These are phyloP conservation scores for Macrophomina pseudophaseolina DNA, from an alignment of 2,329 filamentous ascomycete genomes.

Conservation along the genomic window DNA sequence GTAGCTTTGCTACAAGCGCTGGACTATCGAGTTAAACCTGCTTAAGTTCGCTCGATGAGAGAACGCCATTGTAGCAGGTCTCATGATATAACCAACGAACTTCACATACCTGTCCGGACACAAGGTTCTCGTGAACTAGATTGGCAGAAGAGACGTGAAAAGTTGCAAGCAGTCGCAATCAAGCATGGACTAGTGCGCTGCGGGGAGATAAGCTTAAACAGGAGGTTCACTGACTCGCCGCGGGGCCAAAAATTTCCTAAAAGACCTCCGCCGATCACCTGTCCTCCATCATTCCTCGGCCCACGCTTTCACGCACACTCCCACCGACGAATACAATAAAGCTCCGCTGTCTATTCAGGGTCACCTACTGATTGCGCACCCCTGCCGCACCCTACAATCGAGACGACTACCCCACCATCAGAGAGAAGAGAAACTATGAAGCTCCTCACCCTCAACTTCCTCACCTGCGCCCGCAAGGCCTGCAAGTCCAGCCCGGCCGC, in stretches of 20 bases:
- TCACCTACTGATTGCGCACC: not conserved
- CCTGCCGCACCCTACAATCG: no score
- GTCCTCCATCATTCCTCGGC: not conserved
- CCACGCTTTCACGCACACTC: not conserved
- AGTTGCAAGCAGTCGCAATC: not conserved
- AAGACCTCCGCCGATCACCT: not conserved
- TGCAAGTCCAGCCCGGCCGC: constrained; percentile 82
- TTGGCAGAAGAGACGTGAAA: no score
- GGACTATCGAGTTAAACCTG: no score
- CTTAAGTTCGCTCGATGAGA: no score
- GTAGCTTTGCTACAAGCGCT: no score
- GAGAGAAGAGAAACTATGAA: constrained; percentile 68
- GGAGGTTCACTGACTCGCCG: constrained; percentile 24
- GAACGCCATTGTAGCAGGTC: no score
- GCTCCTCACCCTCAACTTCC: constrained; percentile 91
- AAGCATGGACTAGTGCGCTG: constrained; percentile 11
- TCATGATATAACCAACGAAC: no score
- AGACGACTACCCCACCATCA: not conserved
- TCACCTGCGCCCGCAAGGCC: constrained; percentile 93
- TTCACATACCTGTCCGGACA: no score
- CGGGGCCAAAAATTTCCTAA: constrained; percentile 26
- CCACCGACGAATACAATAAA: not conserved
- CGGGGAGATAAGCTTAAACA: constrained; percentile 27
- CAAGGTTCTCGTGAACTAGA: no score
- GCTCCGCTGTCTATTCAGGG: not conserved